Base-by-base conservation (phyloP, 2,329 filamentous ascomycete genomes). In the Onygenales sp. region DNA sequence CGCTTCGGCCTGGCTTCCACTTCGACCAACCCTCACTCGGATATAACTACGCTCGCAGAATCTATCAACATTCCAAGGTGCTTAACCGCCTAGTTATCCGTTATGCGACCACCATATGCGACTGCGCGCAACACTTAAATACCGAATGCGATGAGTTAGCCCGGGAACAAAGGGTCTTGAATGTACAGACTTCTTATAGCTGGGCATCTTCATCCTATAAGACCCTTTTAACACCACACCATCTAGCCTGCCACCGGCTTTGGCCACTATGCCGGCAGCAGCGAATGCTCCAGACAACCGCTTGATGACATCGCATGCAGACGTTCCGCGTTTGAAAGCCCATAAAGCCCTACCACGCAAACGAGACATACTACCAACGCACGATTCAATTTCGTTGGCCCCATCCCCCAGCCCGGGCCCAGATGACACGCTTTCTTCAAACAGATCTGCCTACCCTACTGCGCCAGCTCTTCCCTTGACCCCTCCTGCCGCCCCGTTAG, bases 281-380 rank as follows among this genome's bases (percentile, higher is more conserved):
- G 34, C 14, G 44, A 46, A 33, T 46, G 37, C 44, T 42, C 34
- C 27, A 37, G 44, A 33, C 31, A 11, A 3, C 8, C 42, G 13
- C 43, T 32, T 40, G 31, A 42, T 36, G 32, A 42, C 39, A 2
- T 13, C 31, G 6, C 39, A 9, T n/a, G 46, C 61, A 53, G 63
- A 65, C 56, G 64, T 59, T 52, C 61, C 65, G 33, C 60, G 63
- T 37, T 57, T 72, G 56, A 72, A 64, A 62, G 64, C 70, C 57
- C 70, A 72, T 61, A 74, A 73, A 59, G 54, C 63, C 36, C 65
- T 74, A 39, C 70, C 70, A 42, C 65, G 66, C 57, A 67, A 62
- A 56, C 62, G 63, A 55, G 62, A 68, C 57, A 52, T 64, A 33
- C 49, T 59, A 47, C 56, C 59, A 42, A 58, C 47, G n/a, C 39